Percentiles rank a stretch among this genome's conserved stretches.
Evolutionary conservation across 495 filamentous ascomycete genomes (phyloP).

Genomic region (Neurospora sp.): DNA sequence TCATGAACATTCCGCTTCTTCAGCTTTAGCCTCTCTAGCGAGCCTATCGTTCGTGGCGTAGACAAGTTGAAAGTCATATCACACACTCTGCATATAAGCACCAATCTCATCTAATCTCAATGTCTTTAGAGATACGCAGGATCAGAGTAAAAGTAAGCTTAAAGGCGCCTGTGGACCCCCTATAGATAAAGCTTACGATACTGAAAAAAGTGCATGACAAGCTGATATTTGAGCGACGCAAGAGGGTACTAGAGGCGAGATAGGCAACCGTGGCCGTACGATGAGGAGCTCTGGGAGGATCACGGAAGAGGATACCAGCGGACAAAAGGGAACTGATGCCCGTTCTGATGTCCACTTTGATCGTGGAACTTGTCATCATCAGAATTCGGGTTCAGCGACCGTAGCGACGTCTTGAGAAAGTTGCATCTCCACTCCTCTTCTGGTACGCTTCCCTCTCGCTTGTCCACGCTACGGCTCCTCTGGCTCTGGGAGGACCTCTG

Average conservation of each 20-base stretch:
- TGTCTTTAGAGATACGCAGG: background rate
- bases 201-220: background rate
- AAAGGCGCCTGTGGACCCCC: background rate
- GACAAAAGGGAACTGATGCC: background rate
- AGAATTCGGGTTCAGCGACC: background rate
- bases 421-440: background rate
- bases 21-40: background rate
- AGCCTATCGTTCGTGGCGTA: background rate
- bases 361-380: background rate
- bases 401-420: background rate
- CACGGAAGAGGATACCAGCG: background rate
- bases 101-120: background rate
- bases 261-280: background rate
- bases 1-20: background rate
- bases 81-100: background rate
- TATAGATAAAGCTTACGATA: background rate
- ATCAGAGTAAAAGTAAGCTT: background rate
- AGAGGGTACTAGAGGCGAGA: background rate
- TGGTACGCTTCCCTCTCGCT: background rate
- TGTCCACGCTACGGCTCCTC: background rate
- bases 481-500: background rate
- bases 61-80: background rate
- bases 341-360: background rate
- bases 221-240: background rate
- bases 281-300: background rate